phyloP scores from a whole-genome alignment of 257 asterid species.

The Capsicum pubescens region DNA sequence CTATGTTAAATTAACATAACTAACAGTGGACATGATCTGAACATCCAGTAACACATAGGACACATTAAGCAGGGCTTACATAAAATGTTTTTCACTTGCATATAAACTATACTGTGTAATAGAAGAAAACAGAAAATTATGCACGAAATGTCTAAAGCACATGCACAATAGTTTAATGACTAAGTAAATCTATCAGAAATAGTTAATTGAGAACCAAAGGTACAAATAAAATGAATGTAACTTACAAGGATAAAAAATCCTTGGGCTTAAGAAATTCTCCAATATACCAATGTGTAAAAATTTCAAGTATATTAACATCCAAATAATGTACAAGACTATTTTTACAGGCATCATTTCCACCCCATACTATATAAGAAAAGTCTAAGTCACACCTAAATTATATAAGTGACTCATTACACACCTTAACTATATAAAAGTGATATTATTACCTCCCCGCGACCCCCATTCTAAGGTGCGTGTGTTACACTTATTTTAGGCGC shows the following conservation, averaged over 20 bases:
- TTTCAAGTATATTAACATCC: not conserved
- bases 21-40: not conserved
- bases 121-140: not conserved
- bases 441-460: too few relatives aligned
- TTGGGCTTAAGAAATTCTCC: not conserved
- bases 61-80: not conserved
- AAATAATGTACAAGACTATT: not conserved
- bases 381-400: too few relatives aligned
- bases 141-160: not conserved
- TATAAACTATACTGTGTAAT: not conserved
- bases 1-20: slow-evolving; percentile 8
- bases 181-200: not conserved
- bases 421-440: too few relatives aligned
- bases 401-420: too few relatives aligned
- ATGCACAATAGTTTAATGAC: not conserved
- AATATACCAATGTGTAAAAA: not conserved
- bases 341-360: too few relatives aligned
- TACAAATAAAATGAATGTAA: not conserved
- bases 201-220: slow-evolving; percentile 12
- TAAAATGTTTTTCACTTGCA: not conserved
- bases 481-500: too few relatives aligned
- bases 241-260: not conserved
- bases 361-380: too few relatives aligned
- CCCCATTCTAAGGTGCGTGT: too few relatives aligned
- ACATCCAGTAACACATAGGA: slow-evolving; percentile 1